Evolutionary conservation across 192 early-diverging fungal species (phyloP).

Genomic region (Gaertneriomyces semiglobifer): DNA sequence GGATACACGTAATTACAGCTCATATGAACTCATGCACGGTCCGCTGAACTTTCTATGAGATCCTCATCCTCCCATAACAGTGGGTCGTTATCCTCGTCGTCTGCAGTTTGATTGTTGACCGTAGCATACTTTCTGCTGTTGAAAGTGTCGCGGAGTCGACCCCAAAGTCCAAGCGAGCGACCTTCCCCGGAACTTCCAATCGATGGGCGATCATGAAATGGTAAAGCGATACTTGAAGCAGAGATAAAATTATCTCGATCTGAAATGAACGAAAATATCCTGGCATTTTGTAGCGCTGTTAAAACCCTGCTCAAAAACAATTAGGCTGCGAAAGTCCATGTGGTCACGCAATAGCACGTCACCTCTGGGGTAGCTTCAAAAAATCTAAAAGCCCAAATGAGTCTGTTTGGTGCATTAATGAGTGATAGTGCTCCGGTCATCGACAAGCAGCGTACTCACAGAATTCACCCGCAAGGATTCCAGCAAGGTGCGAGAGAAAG

Average conservation of each 20-base stretch:
- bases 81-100: slow-evolving; percentile 10
- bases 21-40: neutral
- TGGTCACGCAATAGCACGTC: neutral
- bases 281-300: too few relatives aligned
- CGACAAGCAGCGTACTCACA: slow-evolving; percentile 11
- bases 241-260: too few relatives aligned
- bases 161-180: too few relatives aligned
- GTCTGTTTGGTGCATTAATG: neutral
- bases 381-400: slow-evolving; percentile 1
- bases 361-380: neutral
- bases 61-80: slow-evolving; percentile 25
- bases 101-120: neutral
- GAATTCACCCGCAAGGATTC: slow-evolving; percentile 12
- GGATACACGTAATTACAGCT: neutral
- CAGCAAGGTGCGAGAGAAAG: slow-evolving; percentile 14
- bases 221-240: too few relatives aligned
- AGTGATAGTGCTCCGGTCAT: neutral
- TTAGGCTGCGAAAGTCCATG: neutral
- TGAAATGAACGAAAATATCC: too few relatives aligned
- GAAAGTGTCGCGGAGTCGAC: neutral
- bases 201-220: too few relatives aligned
- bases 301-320: too few relatives aligned
- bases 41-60: neutral
- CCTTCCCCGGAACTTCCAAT: too few relatives aligned
- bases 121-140: neutral